Base-by-base conservation (phyloP, 805 yeast genomes). In the Tetrapisispora phaffii region DNA sequence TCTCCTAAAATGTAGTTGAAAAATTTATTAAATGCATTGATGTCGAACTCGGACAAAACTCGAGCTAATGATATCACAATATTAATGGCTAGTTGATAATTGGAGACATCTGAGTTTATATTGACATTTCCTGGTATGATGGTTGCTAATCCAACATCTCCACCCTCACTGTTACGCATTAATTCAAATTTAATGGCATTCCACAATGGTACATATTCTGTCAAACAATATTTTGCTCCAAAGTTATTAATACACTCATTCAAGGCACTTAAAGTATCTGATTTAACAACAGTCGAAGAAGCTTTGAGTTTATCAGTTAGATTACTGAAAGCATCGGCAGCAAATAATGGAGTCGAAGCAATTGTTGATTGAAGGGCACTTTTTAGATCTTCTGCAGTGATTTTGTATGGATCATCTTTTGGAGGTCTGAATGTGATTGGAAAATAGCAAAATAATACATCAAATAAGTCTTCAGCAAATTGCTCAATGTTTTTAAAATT, bases 381-480 rank as follows among this genome's bases (percentile, higher is more conserved):
- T 57, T 85, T 86, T 52, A 94, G 69, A 44, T 87, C 84, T 1
- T 72, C 75, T 1, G 87, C 77, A 0, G 95, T 78, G 51, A 87
- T 84, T 50, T 80, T 78, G 60, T 88, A 87, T 55, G 90, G 96
- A 60, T 85, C 85, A 52, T 73, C 70, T 40, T 79, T 76, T 3
- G 97, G 96, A 1, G 97, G 96, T 47, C 80, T 80, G 66, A 94
- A 93, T 1, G 96, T 84, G 36, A 93, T 89, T 12, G 99, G 99
- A 68, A 90, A 93, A 66, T 93, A 93, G 63, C 98, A 93, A 60
- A 90, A 94, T 34, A 86, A 71, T 31, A 84, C 77, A 59, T 93
- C 98, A 59, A 89, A 94, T 47, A 93, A 61, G 9, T 85, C 86
- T 51, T 82, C 82, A 28, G 74, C 57, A 55, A 61, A 66, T 35